A percentile compares a stretch with the other conserved stretches of the same genome.
These are phyloP conservation scores for Penicillium parvum DNA, from an alignment of 495 filamentous ascomycete species.

Conservation along the genomic window DNA sequence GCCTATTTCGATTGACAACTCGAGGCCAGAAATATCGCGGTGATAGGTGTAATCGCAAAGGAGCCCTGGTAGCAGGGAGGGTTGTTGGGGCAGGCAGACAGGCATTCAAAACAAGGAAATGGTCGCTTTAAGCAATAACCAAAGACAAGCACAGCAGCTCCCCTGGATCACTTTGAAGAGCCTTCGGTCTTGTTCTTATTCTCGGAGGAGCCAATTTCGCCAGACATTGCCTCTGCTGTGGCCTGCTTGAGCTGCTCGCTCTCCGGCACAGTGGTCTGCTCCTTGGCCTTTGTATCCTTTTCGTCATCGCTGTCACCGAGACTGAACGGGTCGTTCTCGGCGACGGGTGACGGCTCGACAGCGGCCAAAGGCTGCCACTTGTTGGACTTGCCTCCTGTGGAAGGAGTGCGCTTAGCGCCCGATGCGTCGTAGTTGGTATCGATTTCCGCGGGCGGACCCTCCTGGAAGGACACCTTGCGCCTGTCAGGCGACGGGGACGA, in stretches of 20 bases:
- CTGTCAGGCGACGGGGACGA: conserved; percentile 57
- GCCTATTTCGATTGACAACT: too few relatives aligned
- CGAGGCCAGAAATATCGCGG: background rate
- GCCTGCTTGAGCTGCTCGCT: conserved; percentile 66
- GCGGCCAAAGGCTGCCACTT: conserved; percentile 96
- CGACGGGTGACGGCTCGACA: conserved; percentile 80
- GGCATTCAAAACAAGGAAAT: too few relatives aligned
- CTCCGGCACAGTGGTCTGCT: conserved; percentile 58
- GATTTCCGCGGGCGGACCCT: conserved; percentile 66
- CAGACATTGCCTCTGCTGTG: conserved; percentile 53
- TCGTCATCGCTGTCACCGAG: conserved; percentile 96
- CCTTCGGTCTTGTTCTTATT: conserved; percentile 25
- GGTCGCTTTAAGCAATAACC: too few relatives aligned
- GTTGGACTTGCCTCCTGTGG: conserved; percentile 59
- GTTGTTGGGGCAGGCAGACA: background rate
- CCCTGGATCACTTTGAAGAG: conserved; percentile 31
- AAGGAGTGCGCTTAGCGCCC: conserved; percentile 41
- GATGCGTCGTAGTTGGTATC: conserved; percentile 71
- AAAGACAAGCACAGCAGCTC: too few relatives aligned
- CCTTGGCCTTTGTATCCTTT: conserved; percentile 68
- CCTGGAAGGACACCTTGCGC: conserved; percentile 76
- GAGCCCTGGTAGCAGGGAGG: background rate
- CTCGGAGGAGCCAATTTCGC: conserved; percentile 25
- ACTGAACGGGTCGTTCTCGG: conserved; percentile 93
- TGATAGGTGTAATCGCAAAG: background rate